Evolutionary conservation across 2,329 filamentous ascomycete species (phyloP).

Genomic region (Fusarium coffeatum): DNA sequence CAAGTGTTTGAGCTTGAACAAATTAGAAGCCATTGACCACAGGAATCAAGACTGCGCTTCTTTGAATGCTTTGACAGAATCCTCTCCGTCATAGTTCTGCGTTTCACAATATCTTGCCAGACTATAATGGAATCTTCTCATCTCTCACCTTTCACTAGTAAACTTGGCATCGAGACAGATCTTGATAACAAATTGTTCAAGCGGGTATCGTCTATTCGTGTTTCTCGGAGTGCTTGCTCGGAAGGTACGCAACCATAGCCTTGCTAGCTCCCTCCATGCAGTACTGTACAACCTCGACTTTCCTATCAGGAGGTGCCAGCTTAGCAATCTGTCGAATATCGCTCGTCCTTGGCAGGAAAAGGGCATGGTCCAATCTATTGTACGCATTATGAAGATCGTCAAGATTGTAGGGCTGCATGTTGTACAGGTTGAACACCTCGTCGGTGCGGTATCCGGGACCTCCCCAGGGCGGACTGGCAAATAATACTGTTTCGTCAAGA

Average conservation of each 20-base stretch:
- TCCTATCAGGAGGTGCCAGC: conserved; percentile 61
- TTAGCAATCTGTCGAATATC: conserved; percentile 82
- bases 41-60: background rate
- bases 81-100: background rate
- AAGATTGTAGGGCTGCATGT: conserved; percentile 89
- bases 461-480: conserved; percentile 71
- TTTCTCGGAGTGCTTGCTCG: conserved; percentile 45
- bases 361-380: conserved; percentile 68
- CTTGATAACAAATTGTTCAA: background rate
- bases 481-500: conserved; percentile 58
- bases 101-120: background rate
- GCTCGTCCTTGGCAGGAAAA: conserved; percentile 89
- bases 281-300: conserved; percentile 86
- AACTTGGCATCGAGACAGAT: background rate
- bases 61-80: background rate
- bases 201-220: conserved; percentile 13
- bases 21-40: background rate
- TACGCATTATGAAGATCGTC: conserved; percentile 72
- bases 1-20: background rate
- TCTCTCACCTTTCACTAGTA: background rate
- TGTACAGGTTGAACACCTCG: conserved; percentile 82
- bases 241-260: conserved; percentile 74
- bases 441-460: conserved; percentile 67
- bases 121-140: background rate
- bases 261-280: conserved; percentile 93